Percentiles rank a stretch among this genome's conserved stretches.
These are phyloP conservation scores for Crotalaria pallida DNA, from an alignment of 306 rosid genomes.

Conservation along the genomic window DNA sequence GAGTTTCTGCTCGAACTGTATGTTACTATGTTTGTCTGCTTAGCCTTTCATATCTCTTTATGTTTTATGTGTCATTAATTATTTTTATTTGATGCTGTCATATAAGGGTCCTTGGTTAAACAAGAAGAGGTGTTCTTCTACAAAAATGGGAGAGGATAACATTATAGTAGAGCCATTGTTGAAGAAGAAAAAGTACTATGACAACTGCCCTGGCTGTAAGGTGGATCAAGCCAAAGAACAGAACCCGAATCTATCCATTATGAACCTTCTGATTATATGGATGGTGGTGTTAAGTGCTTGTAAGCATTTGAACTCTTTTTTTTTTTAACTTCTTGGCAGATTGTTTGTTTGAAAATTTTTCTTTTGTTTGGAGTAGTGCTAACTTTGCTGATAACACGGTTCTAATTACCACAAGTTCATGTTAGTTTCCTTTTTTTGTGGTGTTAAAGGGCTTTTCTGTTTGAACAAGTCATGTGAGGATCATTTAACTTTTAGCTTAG, in stretches of 20 bases:
- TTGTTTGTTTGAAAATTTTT: background rate
- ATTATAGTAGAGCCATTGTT: constrained; percentile 30
- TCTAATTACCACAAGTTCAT: background rate
- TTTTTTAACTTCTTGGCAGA: background rate
- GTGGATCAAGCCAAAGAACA: constrained; percentile 40
- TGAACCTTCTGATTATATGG: constrained; percentile 37
- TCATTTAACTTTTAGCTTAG: too few species aligned
- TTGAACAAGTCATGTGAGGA: background rate
- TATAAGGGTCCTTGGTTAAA: background rate
- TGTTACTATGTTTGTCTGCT: background rate
- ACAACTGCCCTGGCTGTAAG: constrained; percentile 68
- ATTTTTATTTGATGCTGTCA: background rate
- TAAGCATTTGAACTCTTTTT: constrained; percentile 11
- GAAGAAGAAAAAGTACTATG: constrained; percentile 44
- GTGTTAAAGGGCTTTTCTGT: background rate
- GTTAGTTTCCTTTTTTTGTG: background rate
- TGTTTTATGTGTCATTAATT: background rate
- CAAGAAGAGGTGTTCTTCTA: background rate
- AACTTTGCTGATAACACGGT: background rate
- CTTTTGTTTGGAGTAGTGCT: background rate
- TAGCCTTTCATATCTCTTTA: background rate
- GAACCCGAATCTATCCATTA: constrained; percentile 34
- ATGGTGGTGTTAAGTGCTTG: constrained; percentile 46
- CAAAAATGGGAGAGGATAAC: constrained; percentile 33
- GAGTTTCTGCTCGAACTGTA: background rate